Conservation (phyloP, 768 basidiomycete genomes). For the Suillus sp. region DNA sequence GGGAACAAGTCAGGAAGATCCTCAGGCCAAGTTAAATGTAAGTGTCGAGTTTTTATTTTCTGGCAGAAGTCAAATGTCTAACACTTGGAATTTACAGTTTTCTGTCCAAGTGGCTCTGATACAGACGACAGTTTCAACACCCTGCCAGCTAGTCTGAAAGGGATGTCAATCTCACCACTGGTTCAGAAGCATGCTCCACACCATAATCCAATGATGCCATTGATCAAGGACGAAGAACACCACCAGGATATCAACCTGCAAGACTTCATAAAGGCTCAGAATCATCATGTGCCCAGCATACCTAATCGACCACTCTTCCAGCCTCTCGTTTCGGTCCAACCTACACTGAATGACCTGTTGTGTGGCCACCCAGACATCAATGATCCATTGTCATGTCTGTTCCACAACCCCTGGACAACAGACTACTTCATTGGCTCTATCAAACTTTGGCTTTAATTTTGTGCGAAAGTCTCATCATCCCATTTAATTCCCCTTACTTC, state of each 20-base stretch:
- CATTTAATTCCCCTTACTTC: neutral
- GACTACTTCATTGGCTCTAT: neutral
- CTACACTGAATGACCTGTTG: neutral
- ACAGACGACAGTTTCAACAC: neutral
- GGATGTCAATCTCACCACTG: neutral
- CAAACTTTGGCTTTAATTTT: constrained; percentile 1
- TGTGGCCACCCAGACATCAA: neutral
- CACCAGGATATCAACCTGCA: neutral
- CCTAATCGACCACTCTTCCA: neutral
- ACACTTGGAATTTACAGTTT: constrained; percentile 1
- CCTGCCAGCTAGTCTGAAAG: neutral
- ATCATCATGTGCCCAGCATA: neutral
- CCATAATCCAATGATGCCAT: neutral
- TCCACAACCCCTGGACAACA: neutral
- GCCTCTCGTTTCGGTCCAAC: neutral
- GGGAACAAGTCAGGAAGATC: neutral
- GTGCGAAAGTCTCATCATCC: neutral
- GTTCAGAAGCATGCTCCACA: neutral
- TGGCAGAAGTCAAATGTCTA: neutral
- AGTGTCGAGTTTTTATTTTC: constrained; percentile 3
- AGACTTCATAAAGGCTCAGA: neutral
- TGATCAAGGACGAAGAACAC: neutral
- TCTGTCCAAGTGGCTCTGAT: neutral
- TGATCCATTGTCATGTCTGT: neutral
- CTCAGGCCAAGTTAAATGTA: neutral